These are phyloP conservation scores for Pleomassaria siparia DNA, from an alignment of 2,329 filamentous ascomycete genomes.

Conservation along the genomic window DNA sequence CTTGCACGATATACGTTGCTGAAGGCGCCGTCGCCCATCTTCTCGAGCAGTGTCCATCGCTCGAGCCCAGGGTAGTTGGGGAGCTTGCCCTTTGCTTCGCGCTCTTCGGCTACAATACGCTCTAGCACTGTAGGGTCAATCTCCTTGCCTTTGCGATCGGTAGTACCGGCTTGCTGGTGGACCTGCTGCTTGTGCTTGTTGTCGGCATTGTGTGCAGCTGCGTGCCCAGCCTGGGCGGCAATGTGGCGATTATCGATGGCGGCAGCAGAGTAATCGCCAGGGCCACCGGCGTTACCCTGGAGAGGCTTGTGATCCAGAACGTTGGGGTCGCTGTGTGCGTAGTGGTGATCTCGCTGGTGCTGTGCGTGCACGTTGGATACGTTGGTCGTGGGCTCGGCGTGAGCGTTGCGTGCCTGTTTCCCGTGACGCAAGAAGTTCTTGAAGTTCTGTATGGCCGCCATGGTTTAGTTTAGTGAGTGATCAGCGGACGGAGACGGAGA, in stretches of 20 bases:
- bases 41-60: slow-evolving; percentile 83
- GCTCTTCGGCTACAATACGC: slow-evolving; percentile 88
- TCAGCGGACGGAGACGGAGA: not conserved
- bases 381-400: slow-evolving; percentile 63
- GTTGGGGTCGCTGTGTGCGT: slow-evolving; percentile 62
- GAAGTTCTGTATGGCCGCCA: slow-evolving; percentile 85
- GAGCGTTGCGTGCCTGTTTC: slow-evolving; percentile 79
- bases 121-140: slow-evolving; percentile 70
- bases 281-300: slow-evolving; percentile 47
- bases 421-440: slow-evolving; percentile 99
- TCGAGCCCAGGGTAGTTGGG: slow-evolving; percentile 84
- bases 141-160: slow-evolving; percentile 48
- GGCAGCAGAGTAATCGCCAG: slow-evolving; percentile 63
- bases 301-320: slow-evolving; percentile 60
- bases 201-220: slow-evolving; percentile 63
- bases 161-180: slow-evolving; percentile 49
- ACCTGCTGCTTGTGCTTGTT: slow-evolving; percentile 60
- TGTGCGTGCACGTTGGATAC: slow-evolving; percentile 66
- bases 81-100: slow-evolving; percentile 80
- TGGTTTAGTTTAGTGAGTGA: slow-evolving; percentile 46
- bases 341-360: slow-evolving; percentile 60
- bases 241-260: slow-evolving; percentile 65
- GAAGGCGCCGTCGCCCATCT: slow-evolving; percentile 99
- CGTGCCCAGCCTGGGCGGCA: slow-evolving; percentile 67
- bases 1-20: slow-evolving; percentile 95